Evolutionary conservation across 2,329 filamentous ascomycete genomes (phyloP).

Genomic region (Fusarium guadeloupense): DNA sequence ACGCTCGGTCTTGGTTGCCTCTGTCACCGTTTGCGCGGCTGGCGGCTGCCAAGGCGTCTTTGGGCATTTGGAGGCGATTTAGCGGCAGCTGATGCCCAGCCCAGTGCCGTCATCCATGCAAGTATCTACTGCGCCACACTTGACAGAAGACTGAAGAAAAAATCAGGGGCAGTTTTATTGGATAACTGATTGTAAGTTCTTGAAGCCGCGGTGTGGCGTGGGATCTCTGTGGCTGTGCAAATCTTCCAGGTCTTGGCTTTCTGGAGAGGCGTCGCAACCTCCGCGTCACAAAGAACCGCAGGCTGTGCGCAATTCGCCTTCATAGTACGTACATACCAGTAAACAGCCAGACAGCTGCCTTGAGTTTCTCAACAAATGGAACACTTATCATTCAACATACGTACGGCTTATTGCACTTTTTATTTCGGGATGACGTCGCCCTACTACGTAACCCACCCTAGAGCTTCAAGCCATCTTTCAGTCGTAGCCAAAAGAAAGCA

Average conservation of each 20-base stretch:
- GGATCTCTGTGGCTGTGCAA: neutral
- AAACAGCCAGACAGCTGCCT: neutral
- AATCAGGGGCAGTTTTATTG: neutral
- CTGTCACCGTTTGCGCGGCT: constrained; percentile 31
- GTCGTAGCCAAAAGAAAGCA: neutral
- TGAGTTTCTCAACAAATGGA: neutral
- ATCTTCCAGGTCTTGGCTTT: neutral
- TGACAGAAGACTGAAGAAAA: neutral
- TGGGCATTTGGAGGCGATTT: constrained; percentile 19
- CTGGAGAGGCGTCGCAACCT: neutral
- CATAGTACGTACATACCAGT: neutral
- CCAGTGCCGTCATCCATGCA: constrained; percentile 4
- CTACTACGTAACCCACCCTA: constrained; percentile 6
- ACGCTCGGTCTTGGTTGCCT: constrained; percentile 37
- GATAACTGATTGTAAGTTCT: neutral
- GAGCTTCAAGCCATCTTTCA: neutral
- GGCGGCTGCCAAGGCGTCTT: constrained; percentile 35
- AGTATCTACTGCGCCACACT: constrained; percentile 28
- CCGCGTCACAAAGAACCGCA: neutral
- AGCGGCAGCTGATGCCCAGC: constrained; percentile 14
- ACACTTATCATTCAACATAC: neutral
- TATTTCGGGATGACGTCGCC: constrained; percentile 4
- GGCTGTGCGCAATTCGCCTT: neutral
- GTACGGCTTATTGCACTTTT: neutral
- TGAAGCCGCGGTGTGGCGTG: neutral